These are phyloP conservation scores for Carex myosuroides DNA, from an alignment of 176 grass and related monocot genomes.

Conservation along the genomic window DNA sequence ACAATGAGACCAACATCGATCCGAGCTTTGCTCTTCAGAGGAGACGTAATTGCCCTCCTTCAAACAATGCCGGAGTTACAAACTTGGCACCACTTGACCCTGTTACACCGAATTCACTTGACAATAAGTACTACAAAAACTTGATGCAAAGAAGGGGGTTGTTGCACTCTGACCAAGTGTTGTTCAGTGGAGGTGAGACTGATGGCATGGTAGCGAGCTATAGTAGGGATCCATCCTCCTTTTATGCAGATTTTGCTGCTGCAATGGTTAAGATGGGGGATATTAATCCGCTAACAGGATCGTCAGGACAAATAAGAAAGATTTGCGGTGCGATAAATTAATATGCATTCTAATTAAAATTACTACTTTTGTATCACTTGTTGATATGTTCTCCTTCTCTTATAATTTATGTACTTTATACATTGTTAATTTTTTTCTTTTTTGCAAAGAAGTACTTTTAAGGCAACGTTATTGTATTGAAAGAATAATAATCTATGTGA, in stretches of 20 bases:
- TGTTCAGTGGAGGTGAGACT: conserved; percentile 31
- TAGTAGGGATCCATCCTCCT: background rate
- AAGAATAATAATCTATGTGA: too few relatives aligned
- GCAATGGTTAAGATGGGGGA: conserved; percentile 53
- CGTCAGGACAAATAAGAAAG: conserved; percentile 31
- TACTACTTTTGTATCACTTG: background rate
- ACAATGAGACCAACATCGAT: conserved; percentile 27
- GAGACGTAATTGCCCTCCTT: conserved; percentile 15
- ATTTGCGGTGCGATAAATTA: conserved; percentile 28
- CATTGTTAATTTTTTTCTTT: too few relatives aligned
- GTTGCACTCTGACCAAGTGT: conserved; percentile 56
- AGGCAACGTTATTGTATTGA: too few relatives aligned
- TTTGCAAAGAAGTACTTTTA: too few relatives aligned
- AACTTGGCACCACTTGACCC: conserved; percentile 32
- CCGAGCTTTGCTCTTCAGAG: conserved; percentile 22
- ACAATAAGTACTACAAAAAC: conserved; percentile 53
- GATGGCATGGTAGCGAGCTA: conserved; percentile 20
- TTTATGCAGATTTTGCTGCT: conserved; percentile 33
- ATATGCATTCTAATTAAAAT: background rate
- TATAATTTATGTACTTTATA: background rate
- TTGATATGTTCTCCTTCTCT: background rate
- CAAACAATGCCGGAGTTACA: background rate
- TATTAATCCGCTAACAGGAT: conserved; percentile 28
- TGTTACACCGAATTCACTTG: conserved; percentile 34
- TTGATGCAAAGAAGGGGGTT: conserved; percentile 37